These are phyloP conservation scores for Periconia sp. DNA, from an alignment of 2,329 filamentous ascomycete species.

Conservation along the genomic window DNA sequence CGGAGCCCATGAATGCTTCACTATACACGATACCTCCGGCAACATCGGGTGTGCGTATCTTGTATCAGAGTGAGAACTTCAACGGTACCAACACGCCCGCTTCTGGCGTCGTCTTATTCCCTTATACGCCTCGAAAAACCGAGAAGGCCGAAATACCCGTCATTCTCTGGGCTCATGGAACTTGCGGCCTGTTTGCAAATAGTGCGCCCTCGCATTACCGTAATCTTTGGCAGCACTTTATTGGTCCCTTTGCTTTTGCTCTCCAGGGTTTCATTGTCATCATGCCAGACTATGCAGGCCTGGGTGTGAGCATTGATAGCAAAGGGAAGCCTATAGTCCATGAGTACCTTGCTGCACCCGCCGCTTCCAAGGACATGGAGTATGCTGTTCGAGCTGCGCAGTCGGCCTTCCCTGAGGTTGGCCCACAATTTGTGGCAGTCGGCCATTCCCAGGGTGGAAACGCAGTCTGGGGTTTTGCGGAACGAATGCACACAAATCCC, in stretches of 20 bases:
- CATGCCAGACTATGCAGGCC: constrained; percentile 21
- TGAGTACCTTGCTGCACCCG: constrained; percentile 43
- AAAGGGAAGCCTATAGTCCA: constrained; percentile 39
- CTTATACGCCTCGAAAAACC: too few species aligned
- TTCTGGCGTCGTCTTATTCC: too few species aligned
- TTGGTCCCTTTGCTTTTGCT: constrained; percentile 24
- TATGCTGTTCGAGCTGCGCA: constrained; percentile 48
- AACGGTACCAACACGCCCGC: not conserved
- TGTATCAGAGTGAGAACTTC: not conserved
- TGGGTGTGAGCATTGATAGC: constrained; percentile 5
- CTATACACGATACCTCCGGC: not conserved
- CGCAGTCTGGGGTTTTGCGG: constrained; percentile 44
- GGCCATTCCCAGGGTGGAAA: constrained; percentile 54
- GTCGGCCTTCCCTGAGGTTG: constrained; percentile 36
- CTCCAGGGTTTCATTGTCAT: constrained; percentile 18
- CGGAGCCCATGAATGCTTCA: not conserved
- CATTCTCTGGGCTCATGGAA: constrained; percentile 56
- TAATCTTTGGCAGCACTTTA: constrained; percentile 28
- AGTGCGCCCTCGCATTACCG: constrained; percentile 25
- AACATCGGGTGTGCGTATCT: not conserved
- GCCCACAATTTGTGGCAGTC: constrained; percentile 45
- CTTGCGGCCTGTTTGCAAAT: constrained; percentile 52
- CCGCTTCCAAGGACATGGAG: constrained; percentile 48
- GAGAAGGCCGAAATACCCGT: too few species aligned
- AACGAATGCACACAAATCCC: constrained; percentile 2